Base-by-base conservation (phyloP, 768 basidiomycete species). In the Kwoniella mangroviensis region DNA sequence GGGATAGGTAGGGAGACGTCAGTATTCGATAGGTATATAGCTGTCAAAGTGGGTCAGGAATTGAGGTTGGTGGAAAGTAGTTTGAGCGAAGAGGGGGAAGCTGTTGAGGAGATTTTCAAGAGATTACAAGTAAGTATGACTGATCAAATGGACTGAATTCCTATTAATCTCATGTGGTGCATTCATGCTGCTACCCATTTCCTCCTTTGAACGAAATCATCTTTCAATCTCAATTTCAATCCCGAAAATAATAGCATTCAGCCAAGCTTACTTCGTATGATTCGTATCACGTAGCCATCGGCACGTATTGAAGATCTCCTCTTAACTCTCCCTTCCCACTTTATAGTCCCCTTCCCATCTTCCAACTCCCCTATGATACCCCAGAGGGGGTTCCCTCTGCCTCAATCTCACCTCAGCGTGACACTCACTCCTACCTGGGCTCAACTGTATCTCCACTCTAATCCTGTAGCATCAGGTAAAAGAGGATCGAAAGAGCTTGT, bases 281-380 rank as follows among this genome's bases (percentile, higher is more conserved):
- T 51, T 51, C 17, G 17, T 54, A 54, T 54, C 22, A 1, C 12
- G 11, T 53, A 80, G 76, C 79, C 79, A 22, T 26, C 60, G 40
- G 77, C 79, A 17, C 52, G 77, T 26, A 68, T 77, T 2, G 79
- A 81, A 66, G 79, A 81, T 57, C 72, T 79, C 7, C 73, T 81
- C 26, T 26, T 58, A 2, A 72, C 60, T 6, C 45, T 79, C 13
- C 70, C 77, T 4, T 43, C 68, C 13, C 5, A 34, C 17, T 70
- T 75, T 13, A 70, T 77, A 52, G 17, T 63, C 24, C 52, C 63
- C 43, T 6, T n/a, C 45, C 17, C 45, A 21, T 34, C 56, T 40
- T 13, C 15, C 54, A n/a, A 34, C 62, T 40, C 60, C 42, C 24
- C 68, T 63, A 15, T 51, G 49, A 53, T 43, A 22, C 40, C 65